phyloP scores from a whole-genome alignment of 495 filamentous ascomycete species.

The Penicillium cosmopolitanum region DNA sequence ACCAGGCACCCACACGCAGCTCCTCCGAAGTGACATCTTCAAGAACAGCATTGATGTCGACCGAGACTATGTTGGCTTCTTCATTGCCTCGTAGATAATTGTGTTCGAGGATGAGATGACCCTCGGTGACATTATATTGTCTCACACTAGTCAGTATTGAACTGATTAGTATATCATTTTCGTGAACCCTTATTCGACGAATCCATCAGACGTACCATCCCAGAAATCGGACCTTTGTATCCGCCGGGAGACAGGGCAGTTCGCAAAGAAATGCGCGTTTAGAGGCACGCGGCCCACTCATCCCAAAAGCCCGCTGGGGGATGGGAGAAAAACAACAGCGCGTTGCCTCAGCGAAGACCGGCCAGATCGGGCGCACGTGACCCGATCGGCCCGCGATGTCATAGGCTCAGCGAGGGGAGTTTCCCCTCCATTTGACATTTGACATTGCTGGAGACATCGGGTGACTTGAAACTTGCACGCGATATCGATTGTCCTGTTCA shows the following conservation, averaged over 20 bases:
- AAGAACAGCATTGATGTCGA: conserved; percentile 74
- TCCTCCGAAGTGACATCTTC: conserved; percentile 65
- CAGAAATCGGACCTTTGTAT: conserved; percentile 85
- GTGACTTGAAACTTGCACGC: conserved; percentile 12
- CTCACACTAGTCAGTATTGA: conserved; percentile 58
- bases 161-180: conserved; percentile 11
- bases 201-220: conserved; percentile 69
- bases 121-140: conserved; percentile 64
- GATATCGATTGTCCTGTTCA: conserved; percentile 4
- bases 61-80: conserved; percentile 49
- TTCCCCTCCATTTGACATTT: conserved; percentile 29
- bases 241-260: conserved; percentile 55
- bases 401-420: conserved; percentile 46
- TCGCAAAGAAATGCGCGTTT: conserved; percentile 68
- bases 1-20: conserved; percentile 78
- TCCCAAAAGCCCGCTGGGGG: conserved; percentile 24
- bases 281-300: conserved; percentile 67
- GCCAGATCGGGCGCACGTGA: conserved; percentile 40
- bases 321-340: not conserved
- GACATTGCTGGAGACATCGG: conserved; percentile 17
- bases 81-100: conserved; percentile 53
- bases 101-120: conserved; percentile 68
- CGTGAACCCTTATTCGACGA: not conserved
- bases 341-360: conserved; percentile 6
- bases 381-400: conserved; percentile 40